A percentile compares a stretch with the other conserved stretches of the same genome.
phyloP scores from a whole-genome alignment of 495 filamentous ascomycete species.

The Gamarada debralockiae region DNA sequence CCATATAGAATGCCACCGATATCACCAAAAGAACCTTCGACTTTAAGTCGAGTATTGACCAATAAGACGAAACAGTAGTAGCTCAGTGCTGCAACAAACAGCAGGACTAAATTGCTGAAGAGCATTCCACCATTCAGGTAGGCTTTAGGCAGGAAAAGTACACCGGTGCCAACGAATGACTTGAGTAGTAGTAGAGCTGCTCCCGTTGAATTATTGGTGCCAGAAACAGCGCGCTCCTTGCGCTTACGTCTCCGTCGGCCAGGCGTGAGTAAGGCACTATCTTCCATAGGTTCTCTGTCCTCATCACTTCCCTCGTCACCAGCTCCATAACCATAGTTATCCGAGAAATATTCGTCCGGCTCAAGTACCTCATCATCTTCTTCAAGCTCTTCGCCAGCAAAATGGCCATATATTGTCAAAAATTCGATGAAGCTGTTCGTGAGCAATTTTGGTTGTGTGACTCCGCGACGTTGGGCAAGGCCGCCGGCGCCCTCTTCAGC shows the following conservation, averaged over 20 bases:
- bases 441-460: slow-evolving; percentile 57
- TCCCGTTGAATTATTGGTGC: slow-evolving; percentile 65
- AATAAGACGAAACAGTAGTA: slow-evolving; percentile 97
- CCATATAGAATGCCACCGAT: slow-evolving; percentile 93
- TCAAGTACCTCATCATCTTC: slow-evolving; percentile 87
- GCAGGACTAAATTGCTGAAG: slow-evolving; percentile 86
- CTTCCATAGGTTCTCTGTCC: slow-evolving; percentile 71
- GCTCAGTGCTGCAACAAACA: slow-evolving; percentile 77
- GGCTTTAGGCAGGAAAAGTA: slow-evolving; percentile 91
- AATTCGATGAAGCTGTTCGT: slow-evolving; percentile 95
- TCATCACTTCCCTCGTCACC: slow-evolving; percentile 52
- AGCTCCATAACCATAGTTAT: slow-evolving; percentile 17
- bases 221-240: slow-evolving; percentile 65
- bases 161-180: slow-evolving; percentile 95
- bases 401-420: slow-evolving; percentile 90
- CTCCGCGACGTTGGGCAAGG: slow-evolving; percentile 27
- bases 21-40: slow-evolving; percentile 91
- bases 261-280: slow-evolving; percentile 73
- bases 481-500: slow-evolving; percentile 38
- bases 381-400: slow-evolving; percentile 92
- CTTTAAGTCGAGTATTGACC: slow-evolving; percentile 76
- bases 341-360: slow-evolving; percentile 74
- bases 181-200: slow-evolving; percentile 85
- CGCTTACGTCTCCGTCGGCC: slow-evolving; percentile 65
- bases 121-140: slow-evolving; percentile 95